These are phyloP conservation scores for Bolboschoenus planiculmis DNA, from an alignment of 176 grass and related monocot species.

Conservation along the genomic window DNA sequence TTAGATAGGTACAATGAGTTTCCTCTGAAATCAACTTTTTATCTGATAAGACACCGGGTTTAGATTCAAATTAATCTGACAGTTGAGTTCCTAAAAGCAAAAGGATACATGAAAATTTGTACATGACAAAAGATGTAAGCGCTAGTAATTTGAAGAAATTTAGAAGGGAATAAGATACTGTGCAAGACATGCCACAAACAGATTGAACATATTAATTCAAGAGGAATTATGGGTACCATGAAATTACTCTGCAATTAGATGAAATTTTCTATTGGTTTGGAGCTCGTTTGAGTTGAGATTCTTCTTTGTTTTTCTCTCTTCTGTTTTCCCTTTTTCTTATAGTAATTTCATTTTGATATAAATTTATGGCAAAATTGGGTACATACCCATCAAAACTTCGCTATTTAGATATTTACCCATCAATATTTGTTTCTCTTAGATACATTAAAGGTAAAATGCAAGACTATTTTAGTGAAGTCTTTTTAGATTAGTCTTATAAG, in stretches of 20 bases:
- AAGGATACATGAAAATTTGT: constrained; percentile 50
- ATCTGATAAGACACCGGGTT: constrained; percentile 42
- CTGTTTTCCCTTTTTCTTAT: background rate
- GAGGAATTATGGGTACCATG: constrained; percentile 70
- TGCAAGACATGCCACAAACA: too few relatives aligned
- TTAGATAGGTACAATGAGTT: constrained; percentile 51
- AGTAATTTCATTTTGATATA: background rate
- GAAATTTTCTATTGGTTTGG: constrained; percentile 76
- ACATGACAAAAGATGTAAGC: constrained; percentile 49
- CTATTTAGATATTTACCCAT: too few relatives aligned
- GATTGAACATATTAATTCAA: constrained; percentile 50
- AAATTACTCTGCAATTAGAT: constrained; percentile 46
- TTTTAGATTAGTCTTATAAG: too few relatives aligned
- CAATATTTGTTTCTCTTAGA: background rate
- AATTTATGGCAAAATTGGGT: too few relatives aligned
- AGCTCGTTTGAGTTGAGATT: constrained; percentile 18
- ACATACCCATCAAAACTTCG: too few relatives aligned
- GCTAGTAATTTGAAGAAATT: constrained; percentile 48
- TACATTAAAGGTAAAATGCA: too few relatives aligned
- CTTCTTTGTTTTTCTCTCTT: background rate
- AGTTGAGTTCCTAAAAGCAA: constrained; percentile 25
- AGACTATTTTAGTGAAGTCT: too few relatives aligned
- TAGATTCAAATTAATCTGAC: constrained; percentile 22
- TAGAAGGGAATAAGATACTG: constrained; percentile 25
- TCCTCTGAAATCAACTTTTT: constrained; percentile 42